phyloP scores from a whole-genome alignment of 352 stramenopile genomes.

The Globisporangium paroecandrum region DNA sequence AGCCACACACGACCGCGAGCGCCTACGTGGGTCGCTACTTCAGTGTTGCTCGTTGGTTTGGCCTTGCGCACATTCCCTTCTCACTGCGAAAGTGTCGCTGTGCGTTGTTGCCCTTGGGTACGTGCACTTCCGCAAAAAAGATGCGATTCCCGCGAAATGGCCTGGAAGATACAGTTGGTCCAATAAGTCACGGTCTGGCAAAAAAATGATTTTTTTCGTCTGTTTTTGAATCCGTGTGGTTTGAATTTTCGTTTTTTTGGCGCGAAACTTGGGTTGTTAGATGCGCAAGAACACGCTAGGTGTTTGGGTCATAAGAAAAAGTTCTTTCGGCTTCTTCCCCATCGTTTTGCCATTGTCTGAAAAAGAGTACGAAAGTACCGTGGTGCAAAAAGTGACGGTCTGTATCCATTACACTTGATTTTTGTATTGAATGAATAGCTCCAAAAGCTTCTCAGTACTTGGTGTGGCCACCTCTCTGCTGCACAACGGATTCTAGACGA shows the following conservation, averaged over 20 bases:
- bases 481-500: conserved; percentile 8
- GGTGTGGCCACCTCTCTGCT: conserved; percentile 6
- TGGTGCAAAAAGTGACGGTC: conserved; percentile 1
- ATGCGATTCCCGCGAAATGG: no score
- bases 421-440: neutral
- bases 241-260: conserved; percentile 3
- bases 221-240: conserved; percentile 1
- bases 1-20: no score
- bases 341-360: conserved; percentile 2
- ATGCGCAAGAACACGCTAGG: conserved; percentile 1
- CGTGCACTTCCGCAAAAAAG: no score
- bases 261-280: neutral
- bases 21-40: no score
- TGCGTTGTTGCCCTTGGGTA: no score
- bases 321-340: conserved; percentile 1
- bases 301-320: neutral
- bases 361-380: conserved; percentile 2
- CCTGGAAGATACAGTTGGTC: neutral
- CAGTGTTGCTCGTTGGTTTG: no score
- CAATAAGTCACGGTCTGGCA: conserved; percentile 1
- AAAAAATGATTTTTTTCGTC: conserved; percentile 7
- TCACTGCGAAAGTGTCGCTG: no score
- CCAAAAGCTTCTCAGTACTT: conserved; percentile 6
- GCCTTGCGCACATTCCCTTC: no score
- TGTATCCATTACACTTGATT: neutral